phyloP scores from a whole-genome alignment of 2,329 filamentous ascomycete genomes.

The Chrysoporthe cubensis region DNA sequence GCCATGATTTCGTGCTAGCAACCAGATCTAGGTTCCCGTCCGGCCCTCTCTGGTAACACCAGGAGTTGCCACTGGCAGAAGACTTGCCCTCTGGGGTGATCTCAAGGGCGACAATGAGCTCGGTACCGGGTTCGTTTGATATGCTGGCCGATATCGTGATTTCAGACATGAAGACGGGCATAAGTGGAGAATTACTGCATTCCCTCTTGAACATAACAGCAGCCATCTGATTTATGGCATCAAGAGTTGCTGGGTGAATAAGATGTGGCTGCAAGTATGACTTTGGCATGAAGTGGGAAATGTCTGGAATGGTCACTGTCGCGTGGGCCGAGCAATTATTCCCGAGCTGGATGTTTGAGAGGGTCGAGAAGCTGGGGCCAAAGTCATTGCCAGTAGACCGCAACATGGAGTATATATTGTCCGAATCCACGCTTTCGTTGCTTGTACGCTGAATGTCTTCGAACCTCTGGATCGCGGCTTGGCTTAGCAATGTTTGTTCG shows the following conservation, averaged over 20 bases:
- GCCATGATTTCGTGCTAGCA: slow-evolving; percentile 3
- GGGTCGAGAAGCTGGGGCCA: slow-evolving; percentile 13
- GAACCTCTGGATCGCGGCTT: background rate
- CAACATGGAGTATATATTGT: slow-evolving; percentile 4
- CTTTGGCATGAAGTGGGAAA: slow-evolving; percentile 1
- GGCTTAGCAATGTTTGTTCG: background rate
- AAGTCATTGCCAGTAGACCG: slow-evolving; percentile 21
- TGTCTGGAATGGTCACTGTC: background rate
- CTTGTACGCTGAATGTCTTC: slow-evolving; percentile 8
- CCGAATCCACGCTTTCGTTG: background rate
- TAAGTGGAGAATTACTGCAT: slow-evolving; percentile 22
- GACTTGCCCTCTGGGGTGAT: slow-evolving; percentile 16
- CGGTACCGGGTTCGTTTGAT: slow-evolving; percentile 19
- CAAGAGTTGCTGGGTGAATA: slow-evolving; percentile 15
- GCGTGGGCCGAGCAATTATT: background rate
- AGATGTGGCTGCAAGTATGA: slow-evolving; percentile 15
- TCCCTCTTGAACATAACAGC: slow-evolving; percentile 19
- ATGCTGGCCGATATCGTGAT: slow-evolving; percentile 22
- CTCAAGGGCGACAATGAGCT: slow-evolving; percentile 25
- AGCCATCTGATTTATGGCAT: slow-evolving; percentile 9
- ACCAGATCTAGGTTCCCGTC: slow-evolving; percentile 23
- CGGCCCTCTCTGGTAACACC: slow-evolving; percentile 18
- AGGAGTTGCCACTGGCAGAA: slow-evolving; percentile 14
- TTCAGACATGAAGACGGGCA: slow-evolving; percentile 24
- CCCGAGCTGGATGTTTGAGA: slow-evolving; percentile 4